Base-by-base conservation (phyloP, 164 flowering plant genomes). In the Magnolia changhungtana region DNA sequence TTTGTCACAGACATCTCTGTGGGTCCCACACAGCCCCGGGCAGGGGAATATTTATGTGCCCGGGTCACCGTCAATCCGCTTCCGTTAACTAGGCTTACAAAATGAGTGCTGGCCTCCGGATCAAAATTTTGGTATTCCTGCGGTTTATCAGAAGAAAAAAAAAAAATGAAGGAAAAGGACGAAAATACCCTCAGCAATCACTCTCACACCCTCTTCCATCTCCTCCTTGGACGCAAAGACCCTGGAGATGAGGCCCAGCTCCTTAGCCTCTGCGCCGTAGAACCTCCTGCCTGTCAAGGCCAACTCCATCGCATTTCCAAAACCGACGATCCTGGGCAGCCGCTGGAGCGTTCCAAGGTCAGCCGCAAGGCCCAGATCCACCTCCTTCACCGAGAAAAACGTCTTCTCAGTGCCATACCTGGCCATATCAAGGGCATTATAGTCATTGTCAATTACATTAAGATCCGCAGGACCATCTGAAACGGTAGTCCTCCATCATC, bases 261-360 rank as follows among this genome's bases (percentile, higher is more conserved):
- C 79, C 83, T 87, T 90, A 0, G 99, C 99, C 83, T 96, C 97
- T 27, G 52, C 3, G 21, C 89, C 93, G 29, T 85, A 75, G 69
- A 96, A 85, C 63, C 81, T 83, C 79, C 97, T 85, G 20, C 85
- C 96, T 31, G 96, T 91, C 80, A 94, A 69, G 6, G 97, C 96
- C 84, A 96, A 65, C 76, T 94, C 99, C 81, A 86, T 73, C 1
- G 98, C 95, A 59, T 88, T 88, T 0, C 95, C 98, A 73, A 76
- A 87, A 58, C 98, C 98, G 6, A 96, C 90, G 64, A 96, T 90
- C 8, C 71, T 68, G 20, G 99, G 98, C 72, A 96, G 76, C 87
- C 99, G 87, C 90, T 96, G 98, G 7, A 96, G 84, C 69, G 97
- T 84, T 71, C 98, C 98, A 3, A 96, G 82, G 84, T 96, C 98